A percentile compares a stretch with the other conserved stretches of the same genome.
These are phyloP conservation scores for Myxozyma nipponensis DNA, from an alignment of 805 yeast genomes.

Conservation along the genomic window DNA sequence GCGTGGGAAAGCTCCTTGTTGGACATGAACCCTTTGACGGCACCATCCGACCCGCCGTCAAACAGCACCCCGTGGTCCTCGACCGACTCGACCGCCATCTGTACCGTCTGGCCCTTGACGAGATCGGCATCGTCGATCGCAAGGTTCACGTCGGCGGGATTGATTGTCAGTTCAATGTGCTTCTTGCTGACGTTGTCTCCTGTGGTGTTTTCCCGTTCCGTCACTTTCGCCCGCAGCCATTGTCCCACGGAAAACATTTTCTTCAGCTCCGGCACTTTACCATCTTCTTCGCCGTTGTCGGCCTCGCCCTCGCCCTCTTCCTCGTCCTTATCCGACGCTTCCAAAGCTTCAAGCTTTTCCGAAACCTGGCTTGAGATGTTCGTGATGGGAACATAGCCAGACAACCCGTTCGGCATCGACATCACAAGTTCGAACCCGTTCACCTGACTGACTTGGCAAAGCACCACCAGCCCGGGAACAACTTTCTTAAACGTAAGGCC, in stretches of 20 bases:
- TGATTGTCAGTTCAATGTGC: conserved; percentile 66
- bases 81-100: conserved; percentile 69
- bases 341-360: conserved; percentile 49
- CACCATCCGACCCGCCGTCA: conserved; percentile 57
- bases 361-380: conserved; percentile 64
- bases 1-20: conserved; percentile 55
- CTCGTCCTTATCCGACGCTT: conserved; percentile 43
- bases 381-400: conserved; percentile 74
- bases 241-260: conserved; percentile 66
- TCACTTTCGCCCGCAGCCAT: conserved; percentile 81
- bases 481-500: conserved; percentile 59
- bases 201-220: conserved; percentile 47
- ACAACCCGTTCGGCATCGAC: conserved; percentile 73
- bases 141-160: conserved; percentile 68
- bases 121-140: conserved; percentile 58
- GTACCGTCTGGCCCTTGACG: conserved; percentile 61
- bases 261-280: conserved; percentile 53
- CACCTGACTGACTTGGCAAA: conserved; percentile 71
- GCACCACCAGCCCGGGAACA: conserved; percentile 64
- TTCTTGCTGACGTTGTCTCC: conserved; percentile 48
- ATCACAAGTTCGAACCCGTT: conserved; percentile 61
- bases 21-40: conserved; percentile 65
- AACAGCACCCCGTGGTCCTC: conserved; percentile 92
- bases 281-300: conserved; percentile 31
- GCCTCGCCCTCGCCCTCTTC: conserved; percentile 38